Conservation (phyloP, 2,329 filamentous ascomycete species). For the Ustilaginoidea virens region DNA sequence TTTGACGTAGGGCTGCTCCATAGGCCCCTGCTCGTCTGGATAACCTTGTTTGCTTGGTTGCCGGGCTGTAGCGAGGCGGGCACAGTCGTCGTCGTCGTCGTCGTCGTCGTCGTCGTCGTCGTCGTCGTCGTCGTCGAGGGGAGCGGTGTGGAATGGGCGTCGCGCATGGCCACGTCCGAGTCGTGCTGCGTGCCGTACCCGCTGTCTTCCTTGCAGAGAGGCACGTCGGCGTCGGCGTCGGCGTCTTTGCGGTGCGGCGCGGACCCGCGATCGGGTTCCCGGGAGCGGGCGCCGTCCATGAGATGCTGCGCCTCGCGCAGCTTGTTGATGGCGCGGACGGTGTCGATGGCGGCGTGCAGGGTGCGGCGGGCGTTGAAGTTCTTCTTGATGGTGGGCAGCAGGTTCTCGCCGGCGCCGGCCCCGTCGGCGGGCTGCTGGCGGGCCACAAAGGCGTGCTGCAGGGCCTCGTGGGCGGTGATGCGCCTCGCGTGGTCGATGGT, state of each 20-base stretch:
- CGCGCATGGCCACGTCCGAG: constrained; percentile 28
- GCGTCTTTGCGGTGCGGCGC: constrained; percentile 5
- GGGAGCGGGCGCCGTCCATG: constrained; percentile 39
- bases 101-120: too few species aligned
- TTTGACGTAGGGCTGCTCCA: constrained; percentile 29
- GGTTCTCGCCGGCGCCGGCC: constrained; percentile 38
- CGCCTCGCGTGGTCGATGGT: constrained; percentile 77
- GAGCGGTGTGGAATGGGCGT: constrained; percentile 25
- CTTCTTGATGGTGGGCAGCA: constrained; percentile 56
- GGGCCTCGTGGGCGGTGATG: constrained; percentile 76
- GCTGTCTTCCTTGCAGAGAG: constrained; percentile 20
- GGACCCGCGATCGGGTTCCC: constrained; percentile 29
- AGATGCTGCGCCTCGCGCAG: constrained; percentile 45
- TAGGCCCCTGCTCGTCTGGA: constrained; percentile 49
- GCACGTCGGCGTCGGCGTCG: constrained; percentile 3
- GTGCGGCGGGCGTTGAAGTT: constrained; percentile 59
- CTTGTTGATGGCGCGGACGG: constrained; percentile 57
- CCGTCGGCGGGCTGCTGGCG: constrained; percentile 31
- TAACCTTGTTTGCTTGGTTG: constrained; percentile 36
- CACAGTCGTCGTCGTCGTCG: too few species aligned
- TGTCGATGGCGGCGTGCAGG: constrained; percentile 55
- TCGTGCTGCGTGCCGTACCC: constrained; percentile 30
- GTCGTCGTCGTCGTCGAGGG: too few species aligned
- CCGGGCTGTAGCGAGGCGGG: constrained; percentile 40
- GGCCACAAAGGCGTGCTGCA: constrained; percentile 50